Conservation (phyloP, 179 eudicot species). For the Amaranthus tricolor region DNA sequence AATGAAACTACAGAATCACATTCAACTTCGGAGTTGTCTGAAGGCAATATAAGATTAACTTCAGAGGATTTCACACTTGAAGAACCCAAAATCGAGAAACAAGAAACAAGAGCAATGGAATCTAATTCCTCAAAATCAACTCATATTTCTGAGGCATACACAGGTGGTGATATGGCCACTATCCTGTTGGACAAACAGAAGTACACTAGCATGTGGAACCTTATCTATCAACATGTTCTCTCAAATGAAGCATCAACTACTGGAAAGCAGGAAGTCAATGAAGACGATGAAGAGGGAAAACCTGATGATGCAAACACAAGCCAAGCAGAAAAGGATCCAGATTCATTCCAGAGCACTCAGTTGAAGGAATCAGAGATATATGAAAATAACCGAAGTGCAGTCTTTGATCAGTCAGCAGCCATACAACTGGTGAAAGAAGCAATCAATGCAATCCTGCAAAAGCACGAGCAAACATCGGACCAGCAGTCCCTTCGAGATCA, state of each 20-base stretch:
- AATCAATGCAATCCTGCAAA: slow-evolving; percentile 60
- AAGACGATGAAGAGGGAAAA: slow-evolving; percentile 25
- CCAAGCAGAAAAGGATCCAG: slow-evolving; percentile 6
- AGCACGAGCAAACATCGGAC: slow-evolving; percentile 54
- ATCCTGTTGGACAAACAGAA: slow-evolving; percentile 44
- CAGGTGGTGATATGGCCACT: slow-evolving; percentile 23
- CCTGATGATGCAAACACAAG: slow-evolving; percentile 10
- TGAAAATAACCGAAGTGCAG: slow-evolving; percentile 17
- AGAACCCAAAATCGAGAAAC: slow-evolving; percentile 16
- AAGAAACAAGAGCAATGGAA: slow-evolving; percentile 11
- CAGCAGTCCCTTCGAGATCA: slow-evolving; percentile 27
- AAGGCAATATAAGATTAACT: slow-evolving; percentile 7
- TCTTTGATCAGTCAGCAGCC: slow-evolving; percentile 33
- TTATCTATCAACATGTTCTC: slow-evolving; percentile 64
- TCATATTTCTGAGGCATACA: slow-evolving; percentile 23
- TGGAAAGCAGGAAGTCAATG: slow-evolving; percentile 18
- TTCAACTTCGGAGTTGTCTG: slow-evolving; percentile 13
- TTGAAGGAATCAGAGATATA: slow-evolving; percentile 13
- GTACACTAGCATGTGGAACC: slow-evolving; percentile 70
- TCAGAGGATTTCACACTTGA: slow-evolving; percentile 15
- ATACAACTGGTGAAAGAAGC: slow-evolving; percentile 72
- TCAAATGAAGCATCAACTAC: slow-evolving; percentile 32
- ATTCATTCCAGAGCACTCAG: slow-evolving; percentile 8
- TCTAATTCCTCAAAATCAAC: slow-evolving; percentile 14
- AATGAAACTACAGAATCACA: slow-evolving; percentile 12